phyloP scores from a whole-genome alignment of 2,329 filamentous ascomycete species.

The Botryotinia calthae region DNA sequence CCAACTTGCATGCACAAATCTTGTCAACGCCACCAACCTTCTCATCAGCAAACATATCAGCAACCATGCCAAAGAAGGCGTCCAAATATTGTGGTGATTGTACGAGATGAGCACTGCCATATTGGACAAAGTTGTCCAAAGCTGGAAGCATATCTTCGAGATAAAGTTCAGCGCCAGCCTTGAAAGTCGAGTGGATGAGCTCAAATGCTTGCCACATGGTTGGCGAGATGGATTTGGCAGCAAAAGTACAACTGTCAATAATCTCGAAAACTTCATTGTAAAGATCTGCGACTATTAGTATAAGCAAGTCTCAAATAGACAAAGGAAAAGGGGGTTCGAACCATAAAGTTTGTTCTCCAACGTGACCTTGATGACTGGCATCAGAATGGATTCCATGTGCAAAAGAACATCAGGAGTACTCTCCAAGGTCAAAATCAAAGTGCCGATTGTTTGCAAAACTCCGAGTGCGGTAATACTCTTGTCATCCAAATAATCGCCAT shows the following conservation, averaged over 20 bases:
- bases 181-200: slow-evolving; percentile 94
- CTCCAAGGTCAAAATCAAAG: slow-evolving; percentile 92
- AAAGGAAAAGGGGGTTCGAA: slow-evolving; percentile 40
- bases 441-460: slow-evolving; percentile 95
- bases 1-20: slow-evolving; percentile 96
- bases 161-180: slow-evolving; percentile 93
- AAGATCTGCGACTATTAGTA: slow-evolving; percentile 56
- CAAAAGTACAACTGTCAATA: slow-evolving; percentile 98
- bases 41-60: slow-evolving; percentile 88
- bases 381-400: slow-evolving; percentile 91
- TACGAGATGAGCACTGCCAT: slow-evolving; percentile 75
- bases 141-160: slow-evolving; percentile 98
- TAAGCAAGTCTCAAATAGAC: slow-evolving; percentile 22
- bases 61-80: slow-evolving; percentile 89
- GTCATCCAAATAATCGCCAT: slow-evolving; percentile 91
- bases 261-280: slow-evolving; percentile 99
- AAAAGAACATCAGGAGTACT: slow-evolving; percentile 93
- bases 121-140: slow-evolving; percentile 96
- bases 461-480: slow-evolving; percentile 98
- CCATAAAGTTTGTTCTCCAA: slow-evolving; percentile 96
- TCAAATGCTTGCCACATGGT: slow-evolving; percentile 99
- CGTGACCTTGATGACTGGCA: slow-evolving; percentile 95
- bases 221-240: slow-evolving; percentile 89
- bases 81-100: slow-evolving; percentile 84
- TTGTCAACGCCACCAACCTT: slow-evolving; percentile 92